A percentile compares a stretch with the other conserved stretches of the same genome.
Evolutionary conservation across 805 yeast genomes (phyloP).

Genomic region (Sugiyamaella smithiae): DNA sequence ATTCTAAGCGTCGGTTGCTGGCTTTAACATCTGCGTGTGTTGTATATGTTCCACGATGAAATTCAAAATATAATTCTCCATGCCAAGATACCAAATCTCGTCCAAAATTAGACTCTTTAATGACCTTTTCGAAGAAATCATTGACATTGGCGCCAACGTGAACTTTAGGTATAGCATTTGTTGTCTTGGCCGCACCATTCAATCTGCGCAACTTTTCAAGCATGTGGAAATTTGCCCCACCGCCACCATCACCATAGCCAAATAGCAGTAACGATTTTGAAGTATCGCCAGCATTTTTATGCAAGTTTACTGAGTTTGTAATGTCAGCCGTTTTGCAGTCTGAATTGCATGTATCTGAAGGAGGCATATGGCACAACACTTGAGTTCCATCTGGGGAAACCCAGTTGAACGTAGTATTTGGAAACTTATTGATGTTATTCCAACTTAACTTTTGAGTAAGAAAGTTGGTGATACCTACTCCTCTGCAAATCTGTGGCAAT

Average conservation of each 20-base stretch:
- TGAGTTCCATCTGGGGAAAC: slow-evolving; percentile 92
- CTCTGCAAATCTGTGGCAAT: slow-evolving; percentile 85
- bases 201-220: slow-evolving; percentile 86
- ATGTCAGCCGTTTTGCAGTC: slow-evolving; percentile 90
- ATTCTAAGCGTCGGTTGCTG: slow-evolving; percentile 72
- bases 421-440: slow-evolving; percentile 93
- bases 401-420: slow-evolving; percentile 92
- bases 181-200: slow-evolving; percentile 81
- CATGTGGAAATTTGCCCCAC: slow-evolving; percentile 95
- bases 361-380: slow-evolving; percentile 96
- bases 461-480: slow-evolving; percentile 79
- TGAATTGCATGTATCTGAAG: slow-evolving; percentile 93
- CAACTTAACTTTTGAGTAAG: slow-evolving; percentile 92
- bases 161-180: slow-evolving; percentile 78
- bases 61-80: slow-evolving; percentile 92
- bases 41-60: slow-evolving; percentile 96
- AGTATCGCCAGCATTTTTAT: slow-evolving; percentile 75
- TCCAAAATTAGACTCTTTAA: slow-evolving; percentile 63
- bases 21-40: slow-evolving; percentile 85
- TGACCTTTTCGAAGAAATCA: slow-evolving; percentile 67
- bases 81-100: slow-evolving; percentile 76
- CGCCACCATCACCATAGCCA: slow-evolving; percentile 98
- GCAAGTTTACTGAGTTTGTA: slow-evolving; percentile 69
- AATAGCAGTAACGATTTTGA: slow-evolving; percentile 76
- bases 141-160: slow-evolving; percentile 72